Evolutionary conservation across 2,329 filamentous ascomycete species (phyloP).

Genomic region (Ambrosiella cleistominuta): DNA sequence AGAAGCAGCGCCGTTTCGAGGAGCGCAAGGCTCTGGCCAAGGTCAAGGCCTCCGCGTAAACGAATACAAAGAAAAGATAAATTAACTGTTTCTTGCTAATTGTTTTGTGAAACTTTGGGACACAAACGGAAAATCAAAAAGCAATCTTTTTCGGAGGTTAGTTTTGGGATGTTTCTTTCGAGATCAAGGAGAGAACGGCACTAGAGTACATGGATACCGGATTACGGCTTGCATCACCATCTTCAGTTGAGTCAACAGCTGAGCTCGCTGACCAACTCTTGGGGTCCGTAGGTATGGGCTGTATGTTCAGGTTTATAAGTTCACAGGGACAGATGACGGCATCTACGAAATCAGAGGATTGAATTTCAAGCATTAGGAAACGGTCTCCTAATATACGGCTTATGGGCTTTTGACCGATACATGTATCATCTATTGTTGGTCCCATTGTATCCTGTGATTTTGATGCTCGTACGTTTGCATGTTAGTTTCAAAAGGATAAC

Average conservation of each 20-base stretch:
- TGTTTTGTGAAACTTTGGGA: slow-evolving; percentile 13
- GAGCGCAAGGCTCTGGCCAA: slow-evolving; percentile 92
- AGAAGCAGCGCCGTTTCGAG: slow-evolving; percentile 99
- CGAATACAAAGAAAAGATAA: slow-evolving; percentile 23
- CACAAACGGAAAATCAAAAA: slow-evolving; percentile 14
- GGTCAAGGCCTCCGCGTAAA: slow-evolving; percentile 67
- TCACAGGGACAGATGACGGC: slow-evolving; percentile 37
- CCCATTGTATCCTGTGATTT: not conserved
- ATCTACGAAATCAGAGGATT: slow-evolving; percentile 43
- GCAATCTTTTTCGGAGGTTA: slow-evolving; percentile 10
- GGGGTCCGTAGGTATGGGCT: slow-evolving; percentile 41
- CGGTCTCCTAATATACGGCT: slow-evolving; percentile 13
- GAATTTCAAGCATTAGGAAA: slow-evolving; percentile 14
- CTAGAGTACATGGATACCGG: slow-evolving; percentile 13
- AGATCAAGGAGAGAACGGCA: slow-evolving; percentile 15
- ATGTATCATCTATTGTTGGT: slow-evolving; percentile 2
- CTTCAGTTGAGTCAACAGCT: slow-evolving; percentile 23
- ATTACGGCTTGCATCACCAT: slow-evolving; percentile 26
- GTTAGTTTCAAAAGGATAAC: not conserved
- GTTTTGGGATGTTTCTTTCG: slow-evolving; percentile 20
- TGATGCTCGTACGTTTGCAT: not conserved
- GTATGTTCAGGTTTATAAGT: slow-evolving; percentile 37
- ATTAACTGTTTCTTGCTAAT: slow-evolving; percentile 15
- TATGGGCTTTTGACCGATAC: slow-evolving; percentile 11
- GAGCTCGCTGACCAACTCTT: slow-evolving; percentile 42